Evolutionary conservation across 2,329 filamentous ascomycete genomes (phyloP).

Genomic region (Monilinia fructicola): DNA sequence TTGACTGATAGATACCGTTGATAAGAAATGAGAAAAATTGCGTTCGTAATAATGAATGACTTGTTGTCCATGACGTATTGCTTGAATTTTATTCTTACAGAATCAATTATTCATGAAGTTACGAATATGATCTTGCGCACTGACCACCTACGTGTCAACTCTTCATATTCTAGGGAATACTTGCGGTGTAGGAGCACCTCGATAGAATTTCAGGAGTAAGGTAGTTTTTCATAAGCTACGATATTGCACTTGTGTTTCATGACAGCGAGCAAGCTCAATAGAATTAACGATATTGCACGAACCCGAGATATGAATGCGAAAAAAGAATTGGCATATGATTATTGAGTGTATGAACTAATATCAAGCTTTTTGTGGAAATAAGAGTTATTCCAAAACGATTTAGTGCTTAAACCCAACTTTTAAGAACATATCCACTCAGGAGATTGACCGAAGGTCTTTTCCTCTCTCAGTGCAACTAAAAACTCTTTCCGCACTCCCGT

Average conservation of each 20-base stretch:
- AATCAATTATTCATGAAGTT: no score
- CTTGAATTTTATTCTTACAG: no score
- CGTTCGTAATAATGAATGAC: no score
- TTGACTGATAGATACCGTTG: no score
- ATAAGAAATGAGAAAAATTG: no score
- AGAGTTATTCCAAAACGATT: neutral
- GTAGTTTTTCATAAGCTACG: neutral
- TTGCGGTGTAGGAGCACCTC: neutral
- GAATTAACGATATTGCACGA: neutral
- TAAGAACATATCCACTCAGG: slow-evolving; percentile 10
- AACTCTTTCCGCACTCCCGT: slow-evolving; percentile 10
- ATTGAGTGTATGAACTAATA: neutral
- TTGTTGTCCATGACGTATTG: no score
- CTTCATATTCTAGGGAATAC: no score
- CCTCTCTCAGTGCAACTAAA: neutral
- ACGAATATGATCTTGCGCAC: no score
- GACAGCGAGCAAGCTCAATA: no score
- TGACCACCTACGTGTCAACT: no score
- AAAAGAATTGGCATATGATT: neutral
- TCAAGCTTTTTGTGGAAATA: neutral
- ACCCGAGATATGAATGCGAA: neutral
- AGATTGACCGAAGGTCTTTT: slow-evolving; percentile 2
- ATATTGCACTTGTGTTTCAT: neutral
- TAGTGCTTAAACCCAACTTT: neutral
- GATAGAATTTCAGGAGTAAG: neutral